A percentile compares a stretch with the other conserved stretches of the same genome.
These are phyloP conservation scores for Fusarium verrucosum DNA, from an alignment of 2,329 filamentous ascomycete genomes.

Conservation along the genomic window DNA sequence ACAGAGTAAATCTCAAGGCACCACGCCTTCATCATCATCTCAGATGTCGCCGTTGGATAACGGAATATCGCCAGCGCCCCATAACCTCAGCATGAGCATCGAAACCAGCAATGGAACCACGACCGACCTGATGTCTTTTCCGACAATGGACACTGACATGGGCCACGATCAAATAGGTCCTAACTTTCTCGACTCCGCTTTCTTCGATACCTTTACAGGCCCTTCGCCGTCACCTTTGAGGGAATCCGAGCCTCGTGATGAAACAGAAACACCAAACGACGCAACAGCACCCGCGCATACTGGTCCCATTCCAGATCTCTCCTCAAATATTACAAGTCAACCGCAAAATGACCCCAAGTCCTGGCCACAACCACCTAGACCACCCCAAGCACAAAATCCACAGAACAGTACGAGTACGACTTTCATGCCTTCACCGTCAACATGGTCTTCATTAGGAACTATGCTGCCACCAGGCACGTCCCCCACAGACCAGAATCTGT, in stretches of 20 bases:
- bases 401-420: not conserved
- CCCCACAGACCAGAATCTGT: slow-evolving; percentile 15
- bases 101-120: not conserved
- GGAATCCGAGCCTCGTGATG: slow-evolving; percentile 17
- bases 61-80: slow-evolving; percentile 30
- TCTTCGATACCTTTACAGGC: slow-evolving; percentile 36
- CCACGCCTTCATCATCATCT: slow-evolving; percentile 33
- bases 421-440: slow-evolving; percentile 21
- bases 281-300: not conserved
- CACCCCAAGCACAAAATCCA: not conserved
- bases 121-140: slow-evolving; percentile 19
- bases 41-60: slow-evolving; percentile 32
- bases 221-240: slow-evolving; percentile 22
- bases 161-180: slow-evolving; percentile 18
- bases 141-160: slow-evolving; percentile 12
- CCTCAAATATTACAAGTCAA: not conserved
- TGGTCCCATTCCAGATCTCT: not conserved
- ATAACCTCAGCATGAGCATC: slow-evolving; percentile 2
- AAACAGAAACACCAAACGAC: slow-evolving; percentile 15
- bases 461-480: slow-evolving; percentile 24
- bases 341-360: not conserved
- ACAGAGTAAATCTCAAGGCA: slow-evolving; percentile 29
- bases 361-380: slow-evolving; percentile 11
- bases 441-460: slow-evolving; percentile 29
- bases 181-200: slow-evolving; percentile 32